These are phyloP conservation scores for Filobasidium floriforme DNA, from an alignment of 768 basidiomycete genomes.

Conservation along the genomic window DNA sequence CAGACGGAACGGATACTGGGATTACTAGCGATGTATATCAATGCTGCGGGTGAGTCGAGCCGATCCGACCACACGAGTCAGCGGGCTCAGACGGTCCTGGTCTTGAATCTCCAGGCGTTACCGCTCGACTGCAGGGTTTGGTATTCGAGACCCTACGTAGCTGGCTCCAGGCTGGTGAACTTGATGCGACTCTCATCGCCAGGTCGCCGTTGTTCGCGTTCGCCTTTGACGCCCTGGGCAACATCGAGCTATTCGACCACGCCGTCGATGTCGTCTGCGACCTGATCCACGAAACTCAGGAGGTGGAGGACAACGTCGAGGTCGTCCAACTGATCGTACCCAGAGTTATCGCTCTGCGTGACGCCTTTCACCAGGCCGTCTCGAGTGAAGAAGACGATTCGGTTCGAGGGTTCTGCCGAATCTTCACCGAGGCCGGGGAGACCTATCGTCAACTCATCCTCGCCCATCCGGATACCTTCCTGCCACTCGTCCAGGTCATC, in stretches of 20 bases:
- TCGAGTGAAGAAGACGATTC: constrained; percentile 73
- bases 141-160: constrained; percentile 75
- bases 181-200: constrained; percentile 58
- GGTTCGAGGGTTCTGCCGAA: constrained; percentile 77
- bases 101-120: constrained; percentile 58
- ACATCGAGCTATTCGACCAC: constrained; percentile 81
- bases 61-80: neutral
- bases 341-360: constrained; percentile 65
- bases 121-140: constrained; percentile 64
- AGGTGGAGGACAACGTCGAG: constrained; percentile 85
- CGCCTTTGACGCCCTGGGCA: constrained; percentile 73
- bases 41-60: constrained; percentile 63
- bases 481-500: constrained; percentile 90
- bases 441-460: constrained; percentile 82
- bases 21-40: constrained; percentile 76
- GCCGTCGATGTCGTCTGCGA: constrained; percentile 90
- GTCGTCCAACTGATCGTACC: constrained; percentile 83
- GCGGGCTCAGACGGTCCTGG: neutral
- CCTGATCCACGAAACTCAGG: constrained; percentile 95
- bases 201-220: constrained; percentile 71
- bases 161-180: constrained; percentile 84
- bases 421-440: constrained; percentile 96
- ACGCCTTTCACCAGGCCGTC: constrained; percentile 52
- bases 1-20: constrained; percentile 61
- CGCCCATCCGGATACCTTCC: constrained; percentile 83